Evolutionary conservation across 768 basidiomycete species (phyloP), one percentile per base, ranked within the genome.

Genomic region (Solioccasus polychromus): DNA sequence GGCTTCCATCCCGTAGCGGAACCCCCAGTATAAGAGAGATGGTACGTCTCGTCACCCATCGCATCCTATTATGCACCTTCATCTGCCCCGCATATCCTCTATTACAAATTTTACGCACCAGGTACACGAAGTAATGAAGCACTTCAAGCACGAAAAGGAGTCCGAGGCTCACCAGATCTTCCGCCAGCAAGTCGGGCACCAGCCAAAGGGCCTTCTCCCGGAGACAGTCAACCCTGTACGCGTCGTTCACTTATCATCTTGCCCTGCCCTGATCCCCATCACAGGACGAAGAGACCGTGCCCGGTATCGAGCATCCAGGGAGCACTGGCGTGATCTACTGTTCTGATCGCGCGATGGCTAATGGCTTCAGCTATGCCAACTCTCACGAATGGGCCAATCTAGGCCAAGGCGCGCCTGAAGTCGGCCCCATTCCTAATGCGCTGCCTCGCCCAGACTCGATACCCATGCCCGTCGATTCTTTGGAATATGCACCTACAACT

Each of bases 111-210:
- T 79, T 34, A 68, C 52, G 11, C 54, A 76, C 23, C 81, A 89
- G 85, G 79, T 87, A 24, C 74, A 74, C 49, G 81, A 85, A 60
- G 81, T 74, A 30, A 77, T 88, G 64, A 82, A 76, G 53, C 77
- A 79, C 46, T 75, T 77, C 68, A 83, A 74, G 55, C 78, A 85
- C 43, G 92, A 93, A 62, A 79, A 83, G 50, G 86, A 92, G 42
- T 92, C 91, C 1, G 89, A 92, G 67, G 91, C 91, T 8, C 92
- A 94, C 65, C 81, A 92, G 87, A 87, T 92, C 52, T 91, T 82
- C 67, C 82, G 88, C 60, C 70, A 83, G 58, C 72, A 78, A 36
- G 80, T 75, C 22, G 85, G 88, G 24, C 87, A 91, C 64, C 69
- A 80, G 43, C 74, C 80, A 53, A 84, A 79, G 63, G 80, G 79